Evolutionary conservation across 441 rosid species (phyloP), one percentile per base, ranked within the genome.

Genomic region (Manihot esculenta): DNA sequence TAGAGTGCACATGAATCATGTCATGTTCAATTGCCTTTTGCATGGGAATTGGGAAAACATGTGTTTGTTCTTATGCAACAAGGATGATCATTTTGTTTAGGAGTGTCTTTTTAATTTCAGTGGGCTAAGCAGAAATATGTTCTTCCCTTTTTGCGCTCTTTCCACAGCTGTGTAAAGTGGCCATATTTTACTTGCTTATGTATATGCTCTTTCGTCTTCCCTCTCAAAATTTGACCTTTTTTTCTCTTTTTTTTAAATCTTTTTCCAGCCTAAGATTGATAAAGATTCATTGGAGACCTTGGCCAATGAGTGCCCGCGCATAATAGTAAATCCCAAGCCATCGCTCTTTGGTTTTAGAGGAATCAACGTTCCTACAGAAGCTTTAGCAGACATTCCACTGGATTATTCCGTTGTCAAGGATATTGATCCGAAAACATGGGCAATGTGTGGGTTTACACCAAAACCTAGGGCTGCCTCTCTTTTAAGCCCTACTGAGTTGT

Each of bases 291-390:
- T 81, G 77, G 92, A 87, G 76, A 83, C 75, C 72, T 63, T 92
- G 59, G 74, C 80, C 26, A 71, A 68, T 0, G 99, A 92, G 69
- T 92, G 97, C 72, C 97, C 97, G 15, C 86, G 91, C 23, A 83
- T 94, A 63, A 73, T 78, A 17, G 87, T 92, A 64, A 94, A 94
- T 79, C 97, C 99, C 14, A 90, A 84, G 78, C 89, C 89, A 33
- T 85, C 94, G 13, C 84, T 83, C 33, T 78, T 88, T 20, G 79
- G 88, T 7, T 83, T 82, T 72, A 85, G 82, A 72, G 85, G 85
- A 68, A 55, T 62, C 33, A 74, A 87, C 72, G 82, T 86, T 66
- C 99, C 97, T 13, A 70, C 60, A 60, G 94, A 89, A 78, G 97
- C 97, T 33, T 65, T 76, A 11, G 84, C 91, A 62, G 85, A 86